phyloP scores from a whole-genome alignment of 441 rosid species.

The Erysimum cheiri region DNA sequence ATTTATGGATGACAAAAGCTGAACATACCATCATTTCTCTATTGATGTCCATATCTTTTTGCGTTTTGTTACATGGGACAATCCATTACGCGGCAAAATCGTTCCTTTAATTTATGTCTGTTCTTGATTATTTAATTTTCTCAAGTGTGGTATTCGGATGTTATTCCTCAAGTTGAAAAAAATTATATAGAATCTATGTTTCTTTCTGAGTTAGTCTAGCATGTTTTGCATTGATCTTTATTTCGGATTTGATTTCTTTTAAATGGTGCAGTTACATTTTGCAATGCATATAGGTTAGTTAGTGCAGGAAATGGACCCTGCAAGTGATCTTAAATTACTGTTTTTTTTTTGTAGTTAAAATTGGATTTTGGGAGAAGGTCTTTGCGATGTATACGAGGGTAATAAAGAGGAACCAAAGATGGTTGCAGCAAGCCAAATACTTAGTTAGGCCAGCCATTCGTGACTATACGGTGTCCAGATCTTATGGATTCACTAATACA shows the following conservation, averaged over 20 bases:
- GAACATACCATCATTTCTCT: not conserved
- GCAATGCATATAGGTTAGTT: conserved; percentile 3
- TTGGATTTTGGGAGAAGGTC: conserved; percentile 15
- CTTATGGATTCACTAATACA: conserved; percentile 39
- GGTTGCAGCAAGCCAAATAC: conserved; percentile 58
- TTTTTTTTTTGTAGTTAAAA: conserved; percentile 15
- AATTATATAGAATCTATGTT: not conserved
- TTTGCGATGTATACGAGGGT: conserved; percentile 72
- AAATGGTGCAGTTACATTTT: not conserved
- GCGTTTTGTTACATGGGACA: conserved; percentile 24
- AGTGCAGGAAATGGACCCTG: conserved; percentile 2
- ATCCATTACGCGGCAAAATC: not conserved
- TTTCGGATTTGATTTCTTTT: not conserved
- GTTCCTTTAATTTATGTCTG: not conserved
- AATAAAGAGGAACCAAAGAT: conserved; percentile 66
- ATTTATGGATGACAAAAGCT: conserved; percentile 7
- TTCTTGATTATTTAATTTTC: conserved; percentile 2
- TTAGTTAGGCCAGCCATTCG: conserved; percentile 47
- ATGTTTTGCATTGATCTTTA: conserved; percentile 14
- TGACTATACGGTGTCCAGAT: conserved; percentile 45
- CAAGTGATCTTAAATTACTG: conserved; percentile 7
- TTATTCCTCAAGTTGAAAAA: conserved; percentile 1
- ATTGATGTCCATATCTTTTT: conserved; percentile 4
- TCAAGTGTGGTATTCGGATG: conserved; percentile 1
- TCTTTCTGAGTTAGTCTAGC: conserved; percentile 2